phyloP scores from a whole-genome alignment of 2,329 filamentous ascomycete species.

The Chrysosphaeria jannelii region DNA sequence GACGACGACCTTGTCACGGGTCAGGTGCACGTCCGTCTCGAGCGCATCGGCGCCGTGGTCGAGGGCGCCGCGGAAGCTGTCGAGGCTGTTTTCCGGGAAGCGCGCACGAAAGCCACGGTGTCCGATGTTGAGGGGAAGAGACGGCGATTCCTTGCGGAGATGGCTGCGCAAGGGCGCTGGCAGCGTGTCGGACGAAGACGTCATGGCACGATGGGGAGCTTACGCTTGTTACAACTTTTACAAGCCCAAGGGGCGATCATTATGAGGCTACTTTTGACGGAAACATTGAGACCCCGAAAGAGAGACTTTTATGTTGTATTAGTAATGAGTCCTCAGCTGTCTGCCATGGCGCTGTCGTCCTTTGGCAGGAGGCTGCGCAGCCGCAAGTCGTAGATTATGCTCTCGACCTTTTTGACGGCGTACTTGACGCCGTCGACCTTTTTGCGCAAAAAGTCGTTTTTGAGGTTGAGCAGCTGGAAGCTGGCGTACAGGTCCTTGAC shows the following conservation, averaged over 20 bases:
- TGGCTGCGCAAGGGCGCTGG: no score
- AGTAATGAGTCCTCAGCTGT: no score
- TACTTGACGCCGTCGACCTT: conserved; percentile 89
- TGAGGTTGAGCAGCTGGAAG: conserved; percentile 90
- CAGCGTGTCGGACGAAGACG: no score
- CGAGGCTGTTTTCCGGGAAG: conserved; percentile 67
- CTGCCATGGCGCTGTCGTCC: not conserved
- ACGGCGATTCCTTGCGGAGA: no score
- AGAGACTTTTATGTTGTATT: no score
- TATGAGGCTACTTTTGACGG: no score
- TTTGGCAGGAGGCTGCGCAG: conserved; percentile 47
- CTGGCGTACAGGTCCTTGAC: conserved; percentile 88
- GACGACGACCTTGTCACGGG: conserved; percentile 57
- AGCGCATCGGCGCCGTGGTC: conserved; percentile 30
- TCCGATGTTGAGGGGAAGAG: conserved; percentile 39
- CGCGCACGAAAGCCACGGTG: conserved; percentile 52
- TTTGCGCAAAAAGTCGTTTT: conserved; percentile 76
- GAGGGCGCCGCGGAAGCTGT: conserved; percentile 11
- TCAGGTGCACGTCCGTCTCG: conserved; percentile 69
- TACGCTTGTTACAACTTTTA: no score
- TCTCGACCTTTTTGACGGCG: conserved; percentile 89
- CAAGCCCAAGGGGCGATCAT: no score
- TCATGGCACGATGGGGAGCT: no score
- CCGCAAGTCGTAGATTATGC: conserved; percentile 87
- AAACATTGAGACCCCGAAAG: no score